Percentiles rank a stretch among this genome's conserved stretches.
Evolutionary conservation across 2,329 filamentous ascomycete species (phyloP).

Genomic region (Curvularia lunata): DNA sequence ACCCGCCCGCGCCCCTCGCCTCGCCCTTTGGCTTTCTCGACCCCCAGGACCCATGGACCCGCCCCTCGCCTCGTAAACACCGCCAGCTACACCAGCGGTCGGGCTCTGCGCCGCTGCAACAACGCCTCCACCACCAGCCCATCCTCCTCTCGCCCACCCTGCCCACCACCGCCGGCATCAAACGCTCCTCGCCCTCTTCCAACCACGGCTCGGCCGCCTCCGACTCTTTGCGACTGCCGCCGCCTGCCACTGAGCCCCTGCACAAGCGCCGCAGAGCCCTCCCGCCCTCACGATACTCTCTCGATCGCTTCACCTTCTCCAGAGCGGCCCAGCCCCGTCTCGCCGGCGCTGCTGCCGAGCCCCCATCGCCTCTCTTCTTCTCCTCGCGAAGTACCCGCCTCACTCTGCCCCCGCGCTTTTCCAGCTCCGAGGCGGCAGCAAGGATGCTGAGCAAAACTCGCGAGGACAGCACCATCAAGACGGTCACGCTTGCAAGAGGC

Average conservation of each 20-base stretch:
- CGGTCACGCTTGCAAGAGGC: constrained; percentile 58
- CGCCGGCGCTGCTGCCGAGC: constrained; percentile 43
- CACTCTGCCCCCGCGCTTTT: constrained; percentile 61
- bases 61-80: constrained; percentile 20
- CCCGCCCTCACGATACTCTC: constrained; percentile 39
- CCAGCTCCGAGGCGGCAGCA: constrained; percentile 62
- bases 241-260: constrained; percentile 39
- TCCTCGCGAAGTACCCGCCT: constrained; percentile 54
- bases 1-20: constrained; percentile 10
- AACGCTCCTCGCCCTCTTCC: constrained; percentile 23
- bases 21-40: constrained; percentile 2
- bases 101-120: constrained; percentile 20
- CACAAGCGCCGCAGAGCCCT: constrained; percentile 45
- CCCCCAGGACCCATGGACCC: constrained; percentile 27
- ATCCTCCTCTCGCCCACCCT: constrained; percentile 20
- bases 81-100: constrained; percentile 19
- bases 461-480: constrained; percentile 60
- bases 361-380: constrained; percentile 61
- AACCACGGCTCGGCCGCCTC: constrained; percentile 4
- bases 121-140: constrained; percentile 11
- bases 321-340: constrained; percentile 23
- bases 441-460: constrained; percentile 63
- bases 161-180: constrained; percentile 29
- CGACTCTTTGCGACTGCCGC: not conserved
- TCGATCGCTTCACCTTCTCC: constrained; percentile 47